phyloP scores from a whole-genome alignment of 225 moss, liverwort and hornwort genomes.

The Sphagnum contortum region DNA sequence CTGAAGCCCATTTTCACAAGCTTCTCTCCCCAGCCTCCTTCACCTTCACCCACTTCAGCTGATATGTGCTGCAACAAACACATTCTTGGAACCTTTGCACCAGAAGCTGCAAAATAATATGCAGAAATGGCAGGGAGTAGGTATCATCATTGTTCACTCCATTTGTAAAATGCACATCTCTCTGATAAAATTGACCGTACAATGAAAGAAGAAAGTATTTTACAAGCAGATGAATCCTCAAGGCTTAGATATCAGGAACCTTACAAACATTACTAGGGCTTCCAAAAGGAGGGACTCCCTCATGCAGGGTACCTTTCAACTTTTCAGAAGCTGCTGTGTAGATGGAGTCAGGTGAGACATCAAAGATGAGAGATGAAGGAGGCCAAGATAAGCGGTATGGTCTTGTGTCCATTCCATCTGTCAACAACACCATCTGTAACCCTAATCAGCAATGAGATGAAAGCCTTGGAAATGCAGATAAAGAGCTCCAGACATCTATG shows the following conservation, averaged over 20 bases:
- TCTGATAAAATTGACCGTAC: no score
- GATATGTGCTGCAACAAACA: conserved; percentile 56
- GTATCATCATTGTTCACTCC: no score
- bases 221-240: no score
- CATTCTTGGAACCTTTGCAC: conserved; percentile 48
- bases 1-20: conserved; percentile 51
- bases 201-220: no score
- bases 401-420: conserved; percentile 75
- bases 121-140: no score
- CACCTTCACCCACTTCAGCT: conserved; percentile 33
- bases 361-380: conserved; percentile 49
- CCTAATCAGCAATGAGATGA: no score
- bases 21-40: conserved; percentile 45
- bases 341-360: conserved; percentile 39
- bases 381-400: conserved; percentile 63
- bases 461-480: no score
- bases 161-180: no score
- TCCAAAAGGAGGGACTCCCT: no score
- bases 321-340: conserved; percentile 30
- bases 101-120: conserved; percentile 23
- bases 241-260: no score
- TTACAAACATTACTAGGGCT: no score
- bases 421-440: conserved; percentile 62
- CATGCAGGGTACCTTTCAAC: conserved; percentile 32
- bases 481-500: no score